Evolutionary conservation across 2,329 filamentous ascomycete genomes (phyloP), one percentile per base, ranked within the genome.

Genomic region (Thielaviopsis musarum): DNA sequence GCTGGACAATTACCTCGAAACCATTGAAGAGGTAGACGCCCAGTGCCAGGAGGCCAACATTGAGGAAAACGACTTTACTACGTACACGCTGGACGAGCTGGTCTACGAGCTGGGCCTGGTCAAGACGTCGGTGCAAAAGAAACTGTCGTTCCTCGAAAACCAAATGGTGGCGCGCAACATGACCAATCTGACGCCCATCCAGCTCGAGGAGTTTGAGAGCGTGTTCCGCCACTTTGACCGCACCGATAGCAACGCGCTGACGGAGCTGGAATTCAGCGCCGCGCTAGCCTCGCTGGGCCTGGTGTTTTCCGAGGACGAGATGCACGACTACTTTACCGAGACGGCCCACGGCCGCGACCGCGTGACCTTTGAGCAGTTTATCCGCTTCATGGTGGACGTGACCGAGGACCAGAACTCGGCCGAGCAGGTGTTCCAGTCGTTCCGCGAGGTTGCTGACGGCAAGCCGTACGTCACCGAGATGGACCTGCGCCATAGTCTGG

Each of bases 51-150:
- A 97, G 74, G 93, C 93, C 63, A 97, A 98, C 70, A 96, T 98
- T 64, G 93, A 98, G 71, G 93, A 98, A 68, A 98, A 98, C 71
- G 93, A 98, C 74, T 97, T 93, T 71, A 98, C 93, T n/a, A 97
- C 91, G 9, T 97, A 97, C 73, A 95, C 91, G 10, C 93, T 97
- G 70, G 93, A 98, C 69, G 93, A 98, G 72, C 79, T 98, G 51
- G 83, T 84, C 62, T 98, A 98, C 73, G 93, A 98, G 72, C 79
- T 97, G 61, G 84, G 88, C 17, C 79, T 98, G 30, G 93, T 97
- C 60, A 91, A 90, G 69, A 85, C 87, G 30, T 93, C 88, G 12
- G 91, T 97, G 28, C 86, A 90, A 64, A 98, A 97, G 77, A 98
- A 98, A 73, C 81, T 97, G 59, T 85, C 87, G 52, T 98, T 98